Percentiles rank a stretch among this genome's conserved stretches.
phyloP scores from a whole-genome alignment of 129 eudicot genomes.

The Chrysanthemum lavandulifolium region DNA sequence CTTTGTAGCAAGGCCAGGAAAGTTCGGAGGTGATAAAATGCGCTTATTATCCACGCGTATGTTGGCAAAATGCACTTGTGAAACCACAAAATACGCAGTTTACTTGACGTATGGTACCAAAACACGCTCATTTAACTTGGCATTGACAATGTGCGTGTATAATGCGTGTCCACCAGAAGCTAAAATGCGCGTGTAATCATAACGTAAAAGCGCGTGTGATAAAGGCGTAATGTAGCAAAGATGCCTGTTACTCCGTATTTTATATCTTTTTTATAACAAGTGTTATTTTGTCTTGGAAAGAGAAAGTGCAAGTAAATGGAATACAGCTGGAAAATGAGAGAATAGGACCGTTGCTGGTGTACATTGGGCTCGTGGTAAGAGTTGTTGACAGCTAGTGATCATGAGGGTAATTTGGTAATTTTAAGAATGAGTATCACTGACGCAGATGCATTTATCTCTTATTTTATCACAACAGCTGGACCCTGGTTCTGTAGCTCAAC shows the following conservation, averaged over 20 bases:
- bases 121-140: too few species aligned
- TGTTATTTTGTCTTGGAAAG: conserved; percentile 14
- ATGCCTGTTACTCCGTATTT: conserved; percentile 6
- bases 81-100: too few species aligned
- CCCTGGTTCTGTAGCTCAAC: too few species aligned
- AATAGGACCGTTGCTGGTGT: conserved; percentile 40
- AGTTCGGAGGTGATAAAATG: too few species aligned
- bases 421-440: neutral
- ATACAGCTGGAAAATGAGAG: conserved; percentile 43
- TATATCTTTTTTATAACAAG: neutral
- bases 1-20: too few species aligned
- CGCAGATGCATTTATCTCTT: neutral
- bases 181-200: conserved; percentile 25
- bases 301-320: conserved; percentile 31
- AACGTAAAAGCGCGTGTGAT: conserved; percentile 1
- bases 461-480: neutral
- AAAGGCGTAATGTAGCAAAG: conserved; percentile 16
- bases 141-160: conserved; percentile 6
- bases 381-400: conserved; percentile 25
- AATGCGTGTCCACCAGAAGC: conserved; percentile 16
- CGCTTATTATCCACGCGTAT: too few species aligned
- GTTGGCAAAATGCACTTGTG: too few species aligned
- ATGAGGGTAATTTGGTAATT: conserved; percentile 25
- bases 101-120: too few species aligned
- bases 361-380: conserved; percentile 36